These are phyloP conservation scores for Alternaria sp. DNA, from an alignment of 2,329 filamentous ascomycete genomes.

Conservation along the genomic window DNA sequence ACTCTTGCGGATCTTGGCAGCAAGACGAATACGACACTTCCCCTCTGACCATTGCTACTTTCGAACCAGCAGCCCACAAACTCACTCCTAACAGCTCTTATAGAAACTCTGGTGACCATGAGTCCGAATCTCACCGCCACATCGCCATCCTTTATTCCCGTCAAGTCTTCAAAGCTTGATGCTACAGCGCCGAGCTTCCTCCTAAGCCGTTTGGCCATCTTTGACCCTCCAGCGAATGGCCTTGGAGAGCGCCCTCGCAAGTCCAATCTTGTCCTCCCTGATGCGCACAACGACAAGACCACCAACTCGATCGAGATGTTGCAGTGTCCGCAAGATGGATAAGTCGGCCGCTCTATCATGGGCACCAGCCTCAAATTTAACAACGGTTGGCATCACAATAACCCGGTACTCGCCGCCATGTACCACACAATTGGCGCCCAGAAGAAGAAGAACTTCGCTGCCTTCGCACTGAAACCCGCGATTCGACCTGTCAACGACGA, in stretches of 20 bases:
- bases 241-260: neutral
- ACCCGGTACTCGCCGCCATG: neutral
- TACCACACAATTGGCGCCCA: neutral
- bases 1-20: neutral
- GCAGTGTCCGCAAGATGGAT: neutral
- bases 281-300: neutral
- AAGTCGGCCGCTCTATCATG: constrained; percentile 1
- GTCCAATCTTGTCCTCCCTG: neutral
- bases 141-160: neutral
- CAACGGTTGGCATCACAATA: neutral
- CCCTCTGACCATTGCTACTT: rapidly evolving
- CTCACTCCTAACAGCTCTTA: neutral
- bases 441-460: neutral
- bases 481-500: neutral
- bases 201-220: neutral
- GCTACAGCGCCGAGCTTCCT: neutral
- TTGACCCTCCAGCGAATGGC: neutral
- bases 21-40: neutral
- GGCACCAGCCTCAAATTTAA: neutral
- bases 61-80: neutral
- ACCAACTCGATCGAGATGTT: neutral
- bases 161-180: neutral
- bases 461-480: neutral
- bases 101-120: neutral
- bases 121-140: neutral